These are phyloP conservation scores for Trichoderma cornu-damae DNA, from an alignment of 2,329 filamentous ascomycete genomes.

Conservation along the genomic window DNA sequence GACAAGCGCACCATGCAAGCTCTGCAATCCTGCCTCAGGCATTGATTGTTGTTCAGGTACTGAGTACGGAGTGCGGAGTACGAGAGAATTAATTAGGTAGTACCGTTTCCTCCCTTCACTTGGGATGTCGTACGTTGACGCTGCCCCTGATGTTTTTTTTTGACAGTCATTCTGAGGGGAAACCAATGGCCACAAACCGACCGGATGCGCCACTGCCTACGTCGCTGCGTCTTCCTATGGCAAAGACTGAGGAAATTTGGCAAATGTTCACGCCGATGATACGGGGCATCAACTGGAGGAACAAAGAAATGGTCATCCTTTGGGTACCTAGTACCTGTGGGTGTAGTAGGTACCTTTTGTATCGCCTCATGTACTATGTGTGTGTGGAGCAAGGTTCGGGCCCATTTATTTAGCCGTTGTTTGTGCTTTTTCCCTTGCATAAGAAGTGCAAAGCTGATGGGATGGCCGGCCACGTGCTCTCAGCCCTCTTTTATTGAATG, in stretches of 20 bases:
- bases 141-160: too few species aligned
- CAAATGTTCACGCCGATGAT: too few species aligned
- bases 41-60: background rate
- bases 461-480: background rate
- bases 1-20: background rate
- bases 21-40: background rate
- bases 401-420: background rate
- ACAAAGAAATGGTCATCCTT: too few species aligned
- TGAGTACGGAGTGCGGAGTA: background rate
- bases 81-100: too few species aligned
- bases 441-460: background rate
- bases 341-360: too few species aligned
- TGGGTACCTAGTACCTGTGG: too few species aligned
- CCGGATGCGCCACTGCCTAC: too few species aligned
- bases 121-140: background rate
- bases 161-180: too few species aligned
- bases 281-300: too few species aligned
- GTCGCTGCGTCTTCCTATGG: too few species aligned
- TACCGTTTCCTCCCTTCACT: background rate
- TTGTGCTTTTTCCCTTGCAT: constrained; percentile 17
- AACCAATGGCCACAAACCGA: too few species aligned
- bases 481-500: background rate
- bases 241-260: too few species aligned
- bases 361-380: background rate
- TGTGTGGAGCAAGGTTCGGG: background rate